Evolutionary conservation across 2,329 filamentous ascomycete genomes (phyloP).

Genomic region (Cladosporium sp.): DNA sequence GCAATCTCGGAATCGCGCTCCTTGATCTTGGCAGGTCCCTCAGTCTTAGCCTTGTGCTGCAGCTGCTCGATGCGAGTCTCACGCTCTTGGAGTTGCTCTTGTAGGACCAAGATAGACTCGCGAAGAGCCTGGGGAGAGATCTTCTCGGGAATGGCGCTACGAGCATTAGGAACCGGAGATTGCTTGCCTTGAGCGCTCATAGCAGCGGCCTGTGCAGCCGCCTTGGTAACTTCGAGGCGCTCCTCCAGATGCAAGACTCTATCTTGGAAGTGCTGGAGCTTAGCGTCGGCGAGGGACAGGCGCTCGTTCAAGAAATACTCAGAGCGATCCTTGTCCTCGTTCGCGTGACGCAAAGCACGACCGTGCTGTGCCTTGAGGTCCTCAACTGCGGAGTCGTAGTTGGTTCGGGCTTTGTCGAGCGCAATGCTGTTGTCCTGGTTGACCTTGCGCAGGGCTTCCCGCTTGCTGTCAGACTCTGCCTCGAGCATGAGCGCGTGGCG

Average conservation of each 20-base stretch:
- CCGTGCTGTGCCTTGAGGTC: constrained; percentile 59
- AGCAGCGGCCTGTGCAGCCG: constrained; percentile 78
- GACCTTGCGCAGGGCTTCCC: constrained; percentile 53
- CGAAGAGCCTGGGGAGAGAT: constrained; percentile 92
- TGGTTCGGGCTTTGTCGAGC: constrained; percentile 54
- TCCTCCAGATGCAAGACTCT: constrained; percentile 82
- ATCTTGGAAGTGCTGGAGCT: constrained; percentile 80
- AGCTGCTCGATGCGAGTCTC: constrained; percentile 86
- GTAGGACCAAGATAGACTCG: constrained; percentile 92
- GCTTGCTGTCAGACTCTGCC: constrained; percentile 68
- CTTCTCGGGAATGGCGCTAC: constrained; percentile 64
- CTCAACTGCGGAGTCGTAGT: constrained; percentile 44
- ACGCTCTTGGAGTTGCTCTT: constrained; percentile 93
- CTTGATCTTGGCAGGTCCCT: constrained; percentile 76
- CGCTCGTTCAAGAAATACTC: constrained; percentile 79
- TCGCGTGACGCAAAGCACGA: constrained; percentile 39
- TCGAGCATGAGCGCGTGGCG: constrained; percentile 81
- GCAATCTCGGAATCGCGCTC: constrained; percentile 91
- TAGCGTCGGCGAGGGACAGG: constrained; percentile 76
- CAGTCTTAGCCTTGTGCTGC: constrained; percentile 71
- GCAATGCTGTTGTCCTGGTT: constrained; percentile 39
- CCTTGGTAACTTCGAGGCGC: constrained; percentile 83
- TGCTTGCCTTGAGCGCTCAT: constrained; percentile 49
- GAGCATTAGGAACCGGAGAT: constrained; percentile 18
- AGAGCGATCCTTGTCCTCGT: constrained; percentile 76